These are phyloP conservation scores for Claviceps pazoutovae DNA, from an alignment of 2,329 filamentous ascomycete species.

Conservation along the genomic window DNA sequence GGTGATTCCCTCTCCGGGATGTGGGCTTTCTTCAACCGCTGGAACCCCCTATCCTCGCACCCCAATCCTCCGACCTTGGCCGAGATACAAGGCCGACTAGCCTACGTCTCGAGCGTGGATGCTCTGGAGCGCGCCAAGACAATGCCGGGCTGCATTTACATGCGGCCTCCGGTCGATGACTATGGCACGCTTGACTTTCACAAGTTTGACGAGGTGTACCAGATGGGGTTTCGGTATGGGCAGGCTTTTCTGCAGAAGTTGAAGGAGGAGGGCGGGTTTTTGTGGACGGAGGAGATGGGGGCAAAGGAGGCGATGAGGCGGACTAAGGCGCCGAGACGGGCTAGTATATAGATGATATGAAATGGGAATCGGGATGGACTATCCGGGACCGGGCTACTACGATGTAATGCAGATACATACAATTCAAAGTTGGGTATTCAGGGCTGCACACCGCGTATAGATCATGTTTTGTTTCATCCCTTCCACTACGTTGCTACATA, in stretches of 20 bases:
- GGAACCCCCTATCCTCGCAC: constrained; percentile 83
- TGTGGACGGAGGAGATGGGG: constrained; percentile 55
- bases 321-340: constrained; percentile 66
- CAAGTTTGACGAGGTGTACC: constrained; percentile 95
- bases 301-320: constrained; percentile 63
- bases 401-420: too few relatives aligned
- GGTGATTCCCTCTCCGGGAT: constrained; percentile 89
- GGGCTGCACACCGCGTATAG: too few relatives aligned
- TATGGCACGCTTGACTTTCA: constrained; percentile 94
- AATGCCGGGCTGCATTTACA: constrained; percentile 83
- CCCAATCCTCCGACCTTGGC: constrained; percentile 90
- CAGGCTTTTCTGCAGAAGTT: constrained; percentile 65
- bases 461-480: too few relatives aligned
- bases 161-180: constrained; percentile 84
- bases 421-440: too few relatives aligned
- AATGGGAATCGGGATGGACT: too few relatives aligned
- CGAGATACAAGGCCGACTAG: constrained; percentile 88
- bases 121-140: constrained; percentile 87
- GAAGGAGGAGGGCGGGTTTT: constrained; percentile 63
- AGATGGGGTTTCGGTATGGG: constrained; percentile 76
- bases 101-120: constrained; percentile 90
- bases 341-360: constrained; percentile 46
- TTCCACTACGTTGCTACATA: too few relatives aligned
- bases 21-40: constrained; percentile 89
- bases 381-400: too few relatives aligned